Conservation (phyloP, 192 early-diverging fungal genomes). For the Obelidium mucronatum region DNA sequence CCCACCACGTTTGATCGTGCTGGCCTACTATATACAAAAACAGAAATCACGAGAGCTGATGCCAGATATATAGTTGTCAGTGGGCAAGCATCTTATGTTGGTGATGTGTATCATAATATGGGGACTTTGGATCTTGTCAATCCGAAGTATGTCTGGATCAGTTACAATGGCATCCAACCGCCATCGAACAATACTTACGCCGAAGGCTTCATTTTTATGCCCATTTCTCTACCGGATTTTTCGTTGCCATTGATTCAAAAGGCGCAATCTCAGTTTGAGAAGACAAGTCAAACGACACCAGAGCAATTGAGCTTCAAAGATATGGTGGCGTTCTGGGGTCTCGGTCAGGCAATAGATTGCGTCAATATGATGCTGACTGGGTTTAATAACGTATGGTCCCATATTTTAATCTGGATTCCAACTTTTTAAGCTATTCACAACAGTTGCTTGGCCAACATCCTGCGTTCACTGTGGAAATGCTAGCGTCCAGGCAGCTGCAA, state of each 20-base stretch:
- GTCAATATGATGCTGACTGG: not conserved
- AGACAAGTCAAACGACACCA: no score
- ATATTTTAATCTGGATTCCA: no score
- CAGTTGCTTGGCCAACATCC: not conserved
- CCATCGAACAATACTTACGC: no score
- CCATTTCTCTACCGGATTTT: no score
- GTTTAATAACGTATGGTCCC: not conserved
- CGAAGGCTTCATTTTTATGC: no score
- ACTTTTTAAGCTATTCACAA: no score
- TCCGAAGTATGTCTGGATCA: not conserved
- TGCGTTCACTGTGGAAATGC: not conserved
- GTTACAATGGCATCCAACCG: no score
- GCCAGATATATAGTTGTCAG: not conserved
- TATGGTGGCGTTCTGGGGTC: not conserved
- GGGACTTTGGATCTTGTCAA: not conserved
- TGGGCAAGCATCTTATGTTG: not conserved
- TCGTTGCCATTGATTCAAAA: no score
- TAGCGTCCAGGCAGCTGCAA: not conserved
- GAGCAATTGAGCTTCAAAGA: not conserved
- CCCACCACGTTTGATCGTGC: not conserved
- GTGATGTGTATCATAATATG: not conserved
- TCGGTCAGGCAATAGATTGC: not conserved
- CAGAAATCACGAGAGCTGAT: not conserved
- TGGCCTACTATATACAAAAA: not conserved
- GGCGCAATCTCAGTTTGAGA: no score